Evolutionary conservation across 2,329 filamentous ascomycete genomes (phyloP), one percentile per base, ranked within the genome.

Genomic region (Waltergamsia citrina): DNA sequence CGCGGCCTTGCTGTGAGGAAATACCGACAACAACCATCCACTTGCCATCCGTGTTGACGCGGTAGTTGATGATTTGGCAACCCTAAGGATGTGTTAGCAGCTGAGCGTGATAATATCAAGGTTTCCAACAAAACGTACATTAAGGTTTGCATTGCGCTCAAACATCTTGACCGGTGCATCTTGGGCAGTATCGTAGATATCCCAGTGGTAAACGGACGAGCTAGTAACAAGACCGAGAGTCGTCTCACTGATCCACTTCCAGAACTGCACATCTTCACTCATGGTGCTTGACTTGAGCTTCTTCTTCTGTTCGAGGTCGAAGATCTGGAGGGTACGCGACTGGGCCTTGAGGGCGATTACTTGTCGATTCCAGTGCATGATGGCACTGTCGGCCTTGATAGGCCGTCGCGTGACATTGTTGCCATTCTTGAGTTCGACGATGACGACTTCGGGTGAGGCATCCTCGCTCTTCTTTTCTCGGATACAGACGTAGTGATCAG

Each of bases 41-140:
- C 63, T 94, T 94, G 57, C 87, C 86, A 45, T 98, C 90, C 44
- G 81, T 78, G 60, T 90, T 95, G 48, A 93, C 85, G 47, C 90
- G 86, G 66, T 98, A 98, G 68, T 96, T 98, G 75, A 98, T 98
- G 61, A 98, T 98, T 76, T 98, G 92, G 63, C 86, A 93, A 45
- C 82, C 83, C 85, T 93, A n/a, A 30, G 12, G 22, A 23, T 35
- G 40, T 47, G 20, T 31, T n/a, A 31, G 25, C 15, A 16, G 21
- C 21, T 3, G 16, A 11, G 14, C 12, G 26, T 8, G 12, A 30
- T 30, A 17, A 16, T 18, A n/a, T n/a, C n/a, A n/a, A n/a, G n/a
- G n/a, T n/a, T n/a, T n/a, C n/a, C 11, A n/a, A 22, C 8, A 21
- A 26, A 14, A 68, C 82, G 47, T 71, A 92, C 86, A 49, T 73